A percentile compares a stretch with the other conserved stretches of the same genome.
Conservation (phyloP, 129 eudicot genomes). For the Erigeron canadensis region DNA sequence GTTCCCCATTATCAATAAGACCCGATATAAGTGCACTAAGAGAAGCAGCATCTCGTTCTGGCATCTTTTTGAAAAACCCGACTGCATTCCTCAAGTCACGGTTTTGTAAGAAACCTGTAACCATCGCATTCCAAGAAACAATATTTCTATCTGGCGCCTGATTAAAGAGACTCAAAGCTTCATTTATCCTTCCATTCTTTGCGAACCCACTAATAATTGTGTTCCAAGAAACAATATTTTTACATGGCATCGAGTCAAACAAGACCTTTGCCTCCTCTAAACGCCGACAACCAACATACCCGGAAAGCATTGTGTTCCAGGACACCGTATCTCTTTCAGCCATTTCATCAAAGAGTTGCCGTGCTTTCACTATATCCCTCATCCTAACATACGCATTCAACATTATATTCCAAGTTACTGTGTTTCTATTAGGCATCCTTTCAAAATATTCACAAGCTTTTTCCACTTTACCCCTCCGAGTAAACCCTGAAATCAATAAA, state of each 20-base stretch:
- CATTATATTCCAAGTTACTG: slow-evolving; percentile 78
- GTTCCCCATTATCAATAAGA: slow-evolving; percentile 51
- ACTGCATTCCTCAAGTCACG: slow-evolving; percentile 55
- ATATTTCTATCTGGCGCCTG: slow-evolving; percentile 58
- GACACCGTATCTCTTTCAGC: slow-evolving; percentile 57
- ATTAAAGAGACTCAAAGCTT: slow-evolving; percentile 43
- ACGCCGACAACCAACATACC: neutral
- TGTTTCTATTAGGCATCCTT: slow-evolving; percentile 56
- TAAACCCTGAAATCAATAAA: slow-evolving; percentile 62
- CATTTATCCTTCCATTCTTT: slow-evolving; percentile 4
- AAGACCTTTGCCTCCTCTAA: neutral
- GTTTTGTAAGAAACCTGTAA: slow-evolving; percentile 65
- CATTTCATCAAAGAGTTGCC: slow-evolving; percentile 33
- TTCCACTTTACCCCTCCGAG: slow-evolving; percentile 52
- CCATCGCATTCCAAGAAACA: slow-evolving; percentile 75
- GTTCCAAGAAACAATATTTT: neutral
- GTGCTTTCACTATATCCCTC: neutral
- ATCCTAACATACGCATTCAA: neutral
- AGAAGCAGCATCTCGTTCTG: slow-evolving; percentile 60
- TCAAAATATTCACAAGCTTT: slow-evolving; percentile 49
- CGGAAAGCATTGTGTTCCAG: slow-evolving; percentile 11
- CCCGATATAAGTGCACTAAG: slow-evolving; percentile 70
- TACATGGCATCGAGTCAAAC: neutral
- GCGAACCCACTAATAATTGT: neutral
- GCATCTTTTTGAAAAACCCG: slow-evolving; percentile 63